Percentiles rank a stretch among this genome's conserved stretches.
phyloP scores from a whole-genome alignment of 1,139 yeast genomes.

The Suhomyces bribrorum region DNA sequence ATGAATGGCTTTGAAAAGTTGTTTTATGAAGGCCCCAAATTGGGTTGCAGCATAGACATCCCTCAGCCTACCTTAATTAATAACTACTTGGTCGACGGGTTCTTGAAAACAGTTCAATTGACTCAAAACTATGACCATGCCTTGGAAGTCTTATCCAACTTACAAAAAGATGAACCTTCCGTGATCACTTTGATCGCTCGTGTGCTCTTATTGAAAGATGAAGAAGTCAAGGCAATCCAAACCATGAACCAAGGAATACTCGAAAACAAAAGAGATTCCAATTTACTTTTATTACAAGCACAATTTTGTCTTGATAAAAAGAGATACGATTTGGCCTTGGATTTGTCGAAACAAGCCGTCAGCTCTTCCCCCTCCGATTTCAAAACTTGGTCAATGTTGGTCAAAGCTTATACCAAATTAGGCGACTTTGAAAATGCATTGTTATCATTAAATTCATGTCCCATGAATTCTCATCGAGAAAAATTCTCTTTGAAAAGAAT shows the following conservation, averaged over 20 bases:
- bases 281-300: slow-evolving; percentile 62
- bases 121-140: slow-evolving; percentile 68
- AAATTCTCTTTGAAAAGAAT: slow-evolving; percentile 57
- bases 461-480: slow-evolving; percentile 78
- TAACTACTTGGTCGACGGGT: slow-evolving; percentile 77
- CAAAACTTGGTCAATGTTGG: slow-evolving; percentile 76
- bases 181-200: slow-evolving; percentile 59
- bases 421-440: slow-evolving; percentile 78
- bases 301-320: slow-evolving; percentile 67
- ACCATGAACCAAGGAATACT: slow-evolving; percentile 62
- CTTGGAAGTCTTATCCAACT: slow-evolving; percentile 50
- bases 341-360: slow-evolving; percentile 73
- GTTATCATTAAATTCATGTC: slow-evolving; percentile 84
- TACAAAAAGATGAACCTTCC: slow-evolving; percentile 45
- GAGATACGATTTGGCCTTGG: slow-evolving; percentile 70
- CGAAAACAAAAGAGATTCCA: slow-evolving; percentile 63
- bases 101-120: slow-evolving; percentile 61
- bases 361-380: slow-evolving; percentile 84
- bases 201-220: slow-evolving; percentile 58
- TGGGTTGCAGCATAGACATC: slow-evolving; percentile 68
- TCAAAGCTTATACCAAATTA: slow-evolving; percentile 67
- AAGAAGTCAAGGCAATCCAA: slow-evolving; percentile 77
- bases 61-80: slow-evolving; percentile 69
- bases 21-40: slow-evolving; percentile 63
- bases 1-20: slow-evolving; percentile 61